Base-by-base conservation (phyloP, 129 eudicot species). In the Lactuca sativa region DNA sequence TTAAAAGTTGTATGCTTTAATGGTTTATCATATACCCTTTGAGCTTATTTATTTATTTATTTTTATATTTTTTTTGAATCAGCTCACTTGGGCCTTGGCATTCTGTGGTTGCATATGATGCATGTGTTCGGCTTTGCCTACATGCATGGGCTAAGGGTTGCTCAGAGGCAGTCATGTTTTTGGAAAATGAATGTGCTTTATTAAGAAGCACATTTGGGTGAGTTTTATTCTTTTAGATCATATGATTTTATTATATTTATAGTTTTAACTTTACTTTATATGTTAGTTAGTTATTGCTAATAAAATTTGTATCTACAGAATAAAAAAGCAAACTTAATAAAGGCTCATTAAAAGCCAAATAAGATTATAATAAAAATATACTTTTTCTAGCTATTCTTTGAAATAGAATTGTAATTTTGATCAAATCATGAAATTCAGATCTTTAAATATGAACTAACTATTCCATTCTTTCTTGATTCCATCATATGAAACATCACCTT, bases 71-170 rank as follows among this genome's bases (percentile, higher is more conserved):
- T 47, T 11, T 10, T 64, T 15, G 62, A 57, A 62, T 52, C 80
- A 90, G 96, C 34, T 81, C 86, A 13, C 86, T 82, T 37, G 96
- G 96, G 62, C 90, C 96, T 12, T 90, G 96, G 96, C 95, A 90
- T 80, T 83, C 90, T 31, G 95, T 90, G 59, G 68, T 90, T 15
- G 90, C 96, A 3, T 90, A 90, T 64, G 96, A 90, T 67, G 96
- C 96, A 18, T 90, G 96, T 76, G 96, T 86, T 62, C 90, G 96
- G 36, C 95, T 90, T 30, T 90, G 96, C 74, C 85, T 90, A n/a
- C 87, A 90, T 82, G 90, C 96, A 55, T 90, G 96, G 96, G 96
- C 96, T 14, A 86, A 83, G 75, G 85, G 92, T 43, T 90, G 96
- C 61, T 73, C 76, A 88, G 95, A 90, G 77, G 96, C 96, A 33